These are phyloP conservation scores for Apiospora malaysiana DNA, from an alignment of 2,329 filamentous ascomycete species.

Conservation along the genomic window DNA sequence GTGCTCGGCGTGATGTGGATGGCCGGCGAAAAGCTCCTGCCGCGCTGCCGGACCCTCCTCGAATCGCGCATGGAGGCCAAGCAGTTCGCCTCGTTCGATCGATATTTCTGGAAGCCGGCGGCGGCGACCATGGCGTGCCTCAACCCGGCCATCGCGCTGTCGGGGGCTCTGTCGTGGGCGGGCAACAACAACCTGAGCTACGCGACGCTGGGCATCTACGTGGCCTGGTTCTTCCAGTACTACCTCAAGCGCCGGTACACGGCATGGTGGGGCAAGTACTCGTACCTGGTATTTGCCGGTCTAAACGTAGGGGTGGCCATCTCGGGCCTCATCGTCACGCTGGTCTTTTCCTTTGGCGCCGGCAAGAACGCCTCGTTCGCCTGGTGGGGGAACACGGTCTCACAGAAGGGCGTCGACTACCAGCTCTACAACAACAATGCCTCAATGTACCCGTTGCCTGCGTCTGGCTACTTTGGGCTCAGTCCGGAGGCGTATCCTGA, in stretches of 20 bases:
- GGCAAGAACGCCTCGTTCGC: constrained; percentile 29
- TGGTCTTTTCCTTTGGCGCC: constrained; percentile 35
- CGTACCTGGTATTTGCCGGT: constrained; percentile 37
- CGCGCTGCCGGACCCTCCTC: constrained; percentile 28
- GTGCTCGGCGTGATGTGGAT: constrained; percentile 38
- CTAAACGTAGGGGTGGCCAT: constrained; percentile 47
- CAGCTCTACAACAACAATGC: constrained; percentile 28
- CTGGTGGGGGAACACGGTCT: constrained; percentile 56
- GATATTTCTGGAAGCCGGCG: constrained; percentile 32
- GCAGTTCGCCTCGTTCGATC: constrained; percentile 30
- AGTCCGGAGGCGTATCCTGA: constrained; percentile 23
- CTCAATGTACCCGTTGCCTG: constrained; percentile 22
- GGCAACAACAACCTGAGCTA: constrained; percentile 39
- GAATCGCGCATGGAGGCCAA: constrained; percentile 27
- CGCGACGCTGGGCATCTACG: constrained; percentile 38
- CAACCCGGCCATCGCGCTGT: constrained; percentile 34
- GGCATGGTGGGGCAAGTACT: constrained; percentile 39
- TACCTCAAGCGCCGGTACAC: constrained; percentile 40
- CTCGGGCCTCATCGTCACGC: constrained; percentile 36
- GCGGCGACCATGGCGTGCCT: constrained; percentile 26
- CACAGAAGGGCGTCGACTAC: constrained; percentile 23
- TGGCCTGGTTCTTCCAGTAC: constrained; percentile 37
- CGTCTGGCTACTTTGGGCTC: constrained; percentile 23
- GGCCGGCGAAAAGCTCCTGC: constrained; percentile 34
- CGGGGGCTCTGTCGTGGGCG: constrained; percentile 38